Evolutionary conservation across 495 filamentous ascomycete species (phyloP).

Genomic region (Ramalina intermedia): DNA sequence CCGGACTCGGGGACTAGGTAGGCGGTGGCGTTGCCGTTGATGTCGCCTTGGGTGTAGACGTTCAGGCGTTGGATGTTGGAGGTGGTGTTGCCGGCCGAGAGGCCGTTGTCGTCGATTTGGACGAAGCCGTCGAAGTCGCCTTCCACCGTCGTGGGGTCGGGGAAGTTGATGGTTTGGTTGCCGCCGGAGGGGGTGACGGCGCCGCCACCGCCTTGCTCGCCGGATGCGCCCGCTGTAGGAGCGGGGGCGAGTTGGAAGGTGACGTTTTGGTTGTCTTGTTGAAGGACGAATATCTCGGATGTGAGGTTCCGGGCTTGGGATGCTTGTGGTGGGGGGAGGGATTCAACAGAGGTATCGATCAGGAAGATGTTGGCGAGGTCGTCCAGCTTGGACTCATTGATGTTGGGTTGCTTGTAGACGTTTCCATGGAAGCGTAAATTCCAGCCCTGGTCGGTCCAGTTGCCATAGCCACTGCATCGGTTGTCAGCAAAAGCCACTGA

Average conservation of each 20-base stretch:
- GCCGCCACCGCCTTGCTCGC: constrained; percentile 37
- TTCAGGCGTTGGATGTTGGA: constrained; percentile 46
- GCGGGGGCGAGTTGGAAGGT: constrained; percentile 47
- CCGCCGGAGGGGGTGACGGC: constrained; percentile 39
- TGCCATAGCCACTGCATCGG: constrained; percentile 48
- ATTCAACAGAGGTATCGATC: constrained; percentile 41
- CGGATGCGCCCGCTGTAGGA: constrained; percentile 29
- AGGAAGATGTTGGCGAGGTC: constrained; percentile 57
- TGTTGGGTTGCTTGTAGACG: constrained; percentile 63
- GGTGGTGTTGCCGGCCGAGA: constrained; percentile 47
- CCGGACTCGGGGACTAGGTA: constrained; percentile 57
- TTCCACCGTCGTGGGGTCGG: constrained; percentile 41
- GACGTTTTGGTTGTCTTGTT: constrained; percentile 48
- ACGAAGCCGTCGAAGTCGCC: constrained; percentile 64
- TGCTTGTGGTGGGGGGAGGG: constrained; percentile 43
- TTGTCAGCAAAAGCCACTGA: neutral
- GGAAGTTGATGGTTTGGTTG: constrained; percentile 38
- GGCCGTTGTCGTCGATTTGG: constrained; percentile 30
- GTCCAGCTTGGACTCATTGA: constrained; percentile 43
- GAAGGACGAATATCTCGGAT: constrained; percentile 53
- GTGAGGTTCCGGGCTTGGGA: constrained; percentile 60
- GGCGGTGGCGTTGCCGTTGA: constrained; percentile 57
- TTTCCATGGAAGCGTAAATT: constrained; percentile 64
- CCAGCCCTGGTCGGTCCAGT: constrained; percentile 66
- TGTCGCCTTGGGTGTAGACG: constrained; percentile 46